These are phyloP conservation scores for Entrophospora sp. DNA, from an alignment of 192 early-diverging fungal genomes.

Conservation along the genomic window DNA sequence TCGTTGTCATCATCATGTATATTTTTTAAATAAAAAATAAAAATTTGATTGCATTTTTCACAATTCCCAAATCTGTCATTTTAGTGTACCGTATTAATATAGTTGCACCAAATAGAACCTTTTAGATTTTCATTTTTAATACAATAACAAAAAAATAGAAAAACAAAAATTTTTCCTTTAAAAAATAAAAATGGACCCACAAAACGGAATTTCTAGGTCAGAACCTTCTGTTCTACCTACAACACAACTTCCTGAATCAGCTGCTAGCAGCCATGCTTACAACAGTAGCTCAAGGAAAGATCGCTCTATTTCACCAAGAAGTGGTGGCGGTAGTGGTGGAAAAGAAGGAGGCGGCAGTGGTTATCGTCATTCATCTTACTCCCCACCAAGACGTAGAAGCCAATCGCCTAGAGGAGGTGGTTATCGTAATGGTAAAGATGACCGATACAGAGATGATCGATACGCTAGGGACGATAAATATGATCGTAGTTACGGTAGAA, in stretches of 20 bases:
- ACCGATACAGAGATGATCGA: conserved; percentile 26
- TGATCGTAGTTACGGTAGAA: conserved; percentile 26
- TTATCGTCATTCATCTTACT: conserved; percentile 30
- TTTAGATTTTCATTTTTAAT: too few relatives aligned
- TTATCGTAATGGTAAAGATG: conserved; percentile 27
- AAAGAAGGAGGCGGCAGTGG: too few relatives aligned
- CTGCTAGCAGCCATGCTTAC: conserved; percentile 4
- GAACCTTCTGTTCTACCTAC: conserved; percentile 8
- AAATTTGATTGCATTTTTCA: too few relatives aligned
- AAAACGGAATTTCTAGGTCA: conserved; percentile 3
- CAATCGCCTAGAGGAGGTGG: conserved; percentile 33
- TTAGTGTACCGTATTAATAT: too few relatives aligned
- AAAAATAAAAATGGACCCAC: conserved; percentile 6
- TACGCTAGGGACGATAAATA: conserved; percentile 24
- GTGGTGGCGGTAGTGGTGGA: too few relatives aligned
- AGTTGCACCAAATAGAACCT: too few relatives aligned
- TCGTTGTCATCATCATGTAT: too few relatives aligned
- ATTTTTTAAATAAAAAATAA: too few relatives aligned
- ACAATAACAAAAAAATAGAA: too few relatives aligned
- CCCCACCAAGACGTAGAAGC: conserved; percentile 30
- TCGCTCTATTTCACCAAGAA: conserved; percentile 11
- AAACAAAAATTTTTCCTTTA: background rate
- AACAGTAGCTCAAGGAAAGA: conserved; percentile 14
- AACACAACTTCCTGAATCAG: background rate
- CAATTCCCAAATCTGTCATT: too few relatives aligned